Evolutionary conservation across 495 filamentous ascomycete species (phyloP), one percentile per base, ranked within the genome.

Genomic region (Wilcoxina mikolae): DNA sequence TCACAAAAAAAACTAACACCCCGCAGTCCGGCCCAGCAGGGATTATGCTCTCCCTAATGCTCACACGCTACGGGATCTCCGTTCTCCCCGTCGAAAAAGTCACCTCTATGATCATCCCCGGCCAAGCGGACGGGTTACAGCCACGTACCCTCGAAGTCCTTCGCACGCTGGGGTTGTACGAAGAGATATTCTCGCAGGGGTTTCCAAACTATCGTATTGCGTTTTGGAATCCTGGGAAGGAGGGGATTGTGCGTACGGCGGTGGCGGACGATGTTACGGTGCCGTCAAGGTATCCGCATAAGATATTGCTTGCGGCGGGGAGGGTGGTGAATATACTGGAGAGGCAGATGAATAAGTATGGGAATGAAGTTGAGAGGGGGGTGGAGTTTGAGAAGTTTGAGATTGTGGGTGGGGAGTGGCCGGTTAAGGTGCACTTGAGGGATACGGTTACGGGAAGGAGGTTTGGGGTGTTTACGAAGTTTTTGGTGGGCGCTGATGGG

Each of bases 231-330:
- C 59, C 58, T 23, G 28, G 29, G n/a, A 27, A 41, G n/a, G 33
- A 35, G 15, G 27, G 42, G 3, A 65, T 69, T 27, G 61, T 64
- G 31, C 56, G 62, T 10, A 65, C 62, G 7, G 69, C 68, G 0
- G 66, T 74, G n/a, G 67, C 71, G 17, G 64, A 66, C 2, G 71
- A 73, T 51, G 72, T 75, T 3, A 65, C 65, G 12, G 71, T 74
- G 4, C 67, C 72, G 0, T 67, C 71, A 11, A 63, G 73, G 12
- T 74, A 61, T 47, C 67, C 15, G 1, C 60, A 60, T 49, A 62
- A 68, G 49, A 54, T 62, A 11, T 60, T 60, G 22, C 60, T 69
- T 17, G 65, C 67, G 23, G 65, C 67, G 41, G 68, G 65, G 0
- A 55, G 64, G 0, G 61, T 69, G 27, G 62, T 67, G 43, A 54